Evolutionary conservation across 2,329 filamentous ascomycete species (phyloP).

Genomic region (Neonectria ditissima): DNA sequence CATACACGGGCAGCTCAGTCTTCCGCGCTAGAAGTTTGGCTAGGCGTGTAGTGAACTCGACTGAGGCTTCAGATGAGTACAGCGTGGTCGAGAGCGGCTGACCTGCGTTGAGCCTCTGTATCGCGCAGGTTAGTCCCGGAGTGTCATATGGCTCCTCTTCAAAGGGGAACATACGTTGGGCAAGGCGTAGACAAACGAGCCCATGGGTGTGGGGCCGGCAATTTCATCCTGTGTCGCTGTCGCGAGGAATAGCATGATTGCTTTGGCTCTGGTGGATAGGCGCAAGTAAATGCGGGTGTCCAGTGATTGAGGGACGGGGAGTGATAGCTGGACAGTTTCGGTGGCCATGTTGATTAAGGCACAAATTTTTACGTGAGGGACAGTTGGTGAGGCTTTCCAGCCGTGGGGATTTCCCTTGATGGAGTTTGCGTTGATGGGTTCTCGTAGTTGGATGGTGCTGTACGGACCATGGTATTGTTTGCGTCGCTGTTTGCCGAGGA

Average conservation of each 20-base stretch:
- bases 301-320: conserved; percentile 69
- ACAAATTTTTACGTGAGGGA: no score
- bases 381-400: background rate
- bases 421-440: background rate
- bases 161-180: conserved; percentile 75
- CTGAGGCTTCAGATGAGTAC: conserved; percentile 78
- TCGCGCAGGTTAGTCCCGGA: conserved; percentile 28
- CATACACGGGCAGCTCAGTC: conserved; percentile 82
- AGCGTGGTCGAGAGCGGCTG: conserved; percentile 83
- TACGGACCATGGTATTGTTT: background rate
- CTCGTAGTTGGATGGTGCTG: background rate
- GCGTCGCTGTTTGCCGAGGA: background rate
- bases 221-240: conserved; percentile 66
- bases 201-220: conserved; percentile 69
- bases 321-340: conserved; percentile 60
- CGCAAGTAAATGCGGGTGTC: conserved; percentile 72
- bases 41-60: conserved; percentile 89
- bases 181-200: conserved; percentile 93
- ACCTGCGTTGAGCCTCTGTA: conserved; percentile 63
- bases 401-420: background rate
- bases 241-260: conserved; percentile 70
- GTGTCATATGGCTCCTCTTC: conserved; percentile 17
- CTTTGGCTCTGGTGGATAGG: conserved; percentile 68
- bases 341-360: conserved; percentile 39
- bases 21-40: conserved; percentile 85